These are phyloP conservation scores for Fabrea salina DNA, from an alignment of 169 alveolate genomes.

Conservation along the genomic window DNA sequence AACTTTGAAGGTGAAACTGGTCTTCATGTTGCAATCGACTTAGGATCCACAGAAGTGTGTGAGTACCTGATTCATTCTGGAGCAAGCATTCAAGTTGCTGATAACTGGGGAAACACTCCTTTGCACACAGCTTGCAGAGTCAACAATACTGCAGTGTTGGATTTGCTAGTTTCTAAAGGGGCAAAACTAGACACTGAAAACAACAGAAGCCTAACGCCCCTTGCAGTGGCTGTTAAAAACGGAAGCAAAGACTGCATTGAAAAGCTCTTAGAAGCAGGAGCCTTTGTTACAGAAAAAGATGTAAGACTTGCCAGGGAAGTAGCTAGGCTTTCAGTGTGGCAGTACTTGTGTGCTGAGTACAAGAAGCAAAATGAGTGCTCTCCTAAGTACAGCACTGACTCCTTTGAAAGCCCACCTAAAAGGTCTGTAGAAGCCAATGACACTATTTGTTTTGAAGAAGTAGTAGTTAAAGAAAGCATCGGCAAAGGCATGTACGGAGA, in stretches of 20 bases:
- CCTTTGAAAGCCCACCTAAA: background rate
- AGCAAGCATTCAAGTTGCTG: background rate
- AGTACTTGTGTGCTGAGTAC: background rate
- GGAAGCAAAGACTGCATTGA: background rate
- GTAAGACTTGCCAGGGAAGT: slow-evolving; percentile 19
- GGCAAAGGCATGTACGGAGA: slow-evolving; percentile 30
- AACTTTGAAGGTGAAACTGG: background rate
- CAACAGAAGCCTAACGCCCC: background rate
- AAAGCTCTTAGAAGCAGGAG: background rate
- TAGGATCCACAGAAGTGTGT: background rate
- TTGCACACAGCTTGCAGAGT: slow-evolving; percentile 14
- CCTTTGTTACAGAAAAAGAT: background rate
- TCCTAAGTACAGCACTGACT: background rate
- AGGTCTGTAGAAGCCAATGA: background rate
- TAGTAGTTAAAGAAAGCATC: background rate
- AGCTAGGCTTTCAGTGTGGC: background rate
- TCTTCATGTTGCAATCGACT: background rate
- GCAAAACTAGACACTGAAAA: background rate
- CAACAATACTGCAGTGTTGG: background rate
- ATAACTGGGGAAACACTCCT: background rate
- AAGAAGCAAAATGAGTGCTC: slow-evolving; percentile 1
- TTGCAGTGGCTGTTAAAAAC: background rate
- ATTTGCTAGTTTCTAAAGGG: background rate
- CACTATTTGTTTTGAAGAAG: background rate
- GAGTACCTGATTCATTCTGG: background rate